Percentiles rank a stretch among this genome's conserved stretches.
These are phyloP conservation scores for Solanum paucissectum DNA, from an alignment of 257 asterid genomes.

Conservation along the genomic window DNA sequence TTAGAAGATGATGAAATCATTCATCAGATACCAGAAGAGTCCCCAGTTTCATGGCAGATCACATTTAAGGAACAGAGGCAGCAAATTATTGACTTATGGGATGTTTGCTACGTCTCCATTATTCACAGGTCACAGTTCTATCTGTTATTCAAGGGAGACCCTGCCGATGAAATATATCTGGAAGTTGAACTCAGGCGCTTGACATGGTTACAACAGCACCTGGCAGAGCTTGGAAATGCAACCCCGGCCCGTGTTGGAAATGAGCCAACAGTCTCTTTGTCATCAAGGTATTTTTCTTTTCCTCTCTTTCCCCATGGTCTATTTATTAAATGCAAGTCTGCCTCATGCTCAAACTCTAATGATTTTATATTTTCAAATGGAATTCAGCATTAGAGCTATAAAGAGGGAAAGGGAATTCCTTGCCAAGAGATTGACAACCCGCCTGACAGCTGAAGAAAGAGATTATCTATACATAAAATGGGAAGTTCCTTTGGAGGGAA, in stretches of 20 bases:
- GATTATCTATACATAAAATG: constrained; percentile 70
- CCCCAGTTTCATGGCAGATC: constrained; percentile 69
- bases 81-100: constrained; percentile 87
- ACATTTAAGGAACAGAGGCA: constrained; percentile 68
- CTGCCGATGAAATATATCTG: constrained; percentile 81
- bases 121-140: constrained; percentile 87
- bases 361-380: not conserved
- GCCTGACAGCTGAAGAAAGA: constrained; percentile 72
- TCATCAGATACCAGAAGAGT: constrained; percentile 48
- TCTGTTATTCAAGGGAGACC: constrained; percentile 79
- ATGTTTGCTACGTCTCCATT: constrained; percentile 74
- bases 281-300: constrained; percentile 47
- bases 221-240: constrained; percentile 64
- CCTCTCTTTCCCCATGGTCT: not conserved
- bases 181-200: constrained; percentile 92
- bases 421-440: constrained; percentile 63
- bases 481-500: constrained; percentile 86
- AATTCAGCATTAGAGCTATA: constrained; percentile 57
- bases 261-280: constrained; percentile 59
- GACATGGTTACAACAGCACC: constrained; percentile 82
- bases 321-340: not conserved
- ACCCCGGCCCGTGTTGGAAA: constrained; percentile 70
- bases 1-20: constrained; percentile 46
- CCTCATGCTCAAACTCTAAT: not conserved
- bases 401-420: constrained; percentile 84